Conservation (phyloP, 805 yeast species). For the Candida endomychidarum region DNA sequence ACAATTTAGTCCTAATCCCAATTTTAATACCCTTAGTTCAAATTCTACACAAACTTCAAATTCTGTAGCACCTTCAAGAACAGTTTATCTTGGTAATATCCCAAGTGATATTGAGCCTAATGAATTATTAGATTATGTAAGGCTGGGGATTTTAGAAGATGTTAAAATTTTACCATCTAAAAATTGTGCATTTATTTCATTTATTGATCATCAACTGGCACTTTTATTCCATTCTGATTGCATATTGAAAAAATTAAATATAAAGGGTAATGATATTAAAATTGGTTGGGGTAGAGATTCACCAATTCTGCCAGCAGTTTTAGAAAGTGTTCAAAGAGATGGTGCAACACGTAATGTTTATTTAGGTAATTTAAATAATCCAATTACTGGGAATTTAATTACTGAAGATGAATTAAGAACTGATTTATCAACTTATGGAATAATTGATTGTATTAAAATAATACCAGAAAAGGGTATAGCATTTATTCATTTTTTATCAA, state of each 20-base stretch:
- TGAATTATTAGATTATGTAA: constrained; percentile 83
- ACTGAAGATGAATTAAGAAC: constrained; percentile 64
- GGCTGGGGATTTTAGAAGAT: constrained; percentile 85
- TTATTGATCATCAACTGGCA: constrained; percentile 86
- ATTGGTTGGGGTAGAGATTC: constrained; percentile 92
- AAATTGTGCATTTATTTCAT: constrained; percentile 87
- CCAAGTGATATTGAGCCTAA: constrained; percentile 79
- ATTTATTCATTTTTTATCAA: constrained; percentile 86
- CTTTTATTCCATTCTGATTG: constrained; percentile 92
- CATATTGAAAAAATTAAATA: constrained; percentile 74
- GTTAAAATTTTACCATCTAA: constrained; percentile 77
- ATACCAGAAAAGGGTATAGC: constrained; percentile 81
- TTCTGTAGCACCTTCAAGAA: constrained; percentile 61
- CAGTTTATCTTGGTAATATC: constrained; percentile 86
- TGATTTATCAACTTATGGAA: constrained; percentile 74
- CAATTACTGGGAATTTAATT: constrained; percentile 42
- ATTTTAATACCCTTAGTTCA: not conserved
- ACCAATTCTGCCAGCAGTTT: constrained; percentile 70
- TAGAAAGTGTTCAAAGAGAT: constrained; percentile 74
- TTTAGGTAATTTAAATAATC: constrained; percentile 73
- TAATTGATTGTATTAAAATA: constrained; percentile 81
- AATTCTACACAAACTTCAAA: not conserved
- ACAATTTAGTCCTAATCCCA: not conserved
- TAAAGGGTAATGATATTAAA: constrained; percentile 77
- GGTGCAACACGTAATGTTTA: constrained; percentile 95